A percentile compares a stretch with the other conserved stretches of the same genome.
These are phyloP conservation scores for Xylogone sp. DNA, from an alignment of 2,329 filamentous ascomycete genomes.

Conservation along the genomic window DNA sequence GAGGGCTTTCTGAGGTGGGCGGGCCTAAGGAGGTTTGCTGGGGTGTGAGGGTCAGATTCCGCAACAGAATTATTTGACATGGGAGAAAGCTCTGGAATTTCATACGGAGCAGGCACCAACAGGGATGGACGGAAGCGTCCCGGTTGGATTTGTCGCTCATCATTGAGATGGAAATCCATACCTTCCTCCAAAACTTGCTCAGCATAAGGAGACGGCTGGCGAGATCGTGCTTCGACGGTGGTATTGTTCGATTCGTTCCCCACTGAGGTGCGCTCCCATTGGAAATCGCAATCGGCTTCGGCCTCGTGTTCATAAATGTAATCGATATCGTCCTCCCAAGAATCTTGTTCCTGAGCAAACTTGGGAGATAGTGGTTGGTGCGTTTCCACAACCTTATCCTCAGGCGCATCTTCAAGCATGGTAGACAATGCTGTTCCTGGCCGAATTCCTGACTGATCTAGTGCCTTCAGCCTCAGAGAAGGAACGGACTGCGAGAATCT, in stretches of 20 bases:
- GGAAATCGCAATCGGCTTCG: constrained; percentile 63
- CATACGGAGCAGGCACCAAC: constrained; percentile 20
- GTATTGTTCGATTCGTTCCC: constrained; percentile 32
- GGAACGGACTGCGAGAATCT: constrained; percentile 25
- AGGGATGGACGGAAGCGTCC: constrained; percentile 28
- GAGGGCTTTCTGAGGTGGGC: constrained; percentile 27
- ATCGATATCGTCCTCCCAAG: constrained; percentile 67
- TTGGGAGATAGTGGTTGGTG: constrained; percentile 11
- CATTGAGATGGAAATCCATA: constrained; percentile 19
- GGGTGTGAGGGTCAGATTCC: constrained; percentile 22
- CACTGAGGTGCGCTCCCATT: constrained; percentile 57
- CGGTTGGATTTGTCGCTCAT: constrained; percentile 16
- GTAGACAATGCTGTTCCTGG: constrained; percentile 13
- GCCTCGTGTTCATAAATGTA: constrained; percentile 68
- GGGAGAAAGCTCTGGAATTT: constrained; percentile 27
- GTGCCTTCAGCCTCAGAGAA: constrained; percentile 33
- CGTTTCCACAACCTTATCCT: background rate
- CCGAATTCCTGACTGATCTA: constrained; percentile 33
- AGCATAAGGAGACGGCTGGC: constrained; percentile 5
- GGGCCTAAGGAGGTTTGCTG: constrained; percentile 17
- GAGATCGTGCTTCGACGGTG: constrained; percentile 26
- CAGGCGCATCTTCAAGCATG: constrained; percentile 11
- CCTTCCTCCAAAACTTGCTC: constrained; percentile 6
- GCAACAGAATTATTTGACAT: constrained; percentile 20
- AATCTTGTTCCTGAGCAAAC: constrained; percentile 27